Evolutionary conservation across 1,139 yeast genomes (phyloP).

Genomic region (Hemisphaericaspora lyxosophila): DNA sequence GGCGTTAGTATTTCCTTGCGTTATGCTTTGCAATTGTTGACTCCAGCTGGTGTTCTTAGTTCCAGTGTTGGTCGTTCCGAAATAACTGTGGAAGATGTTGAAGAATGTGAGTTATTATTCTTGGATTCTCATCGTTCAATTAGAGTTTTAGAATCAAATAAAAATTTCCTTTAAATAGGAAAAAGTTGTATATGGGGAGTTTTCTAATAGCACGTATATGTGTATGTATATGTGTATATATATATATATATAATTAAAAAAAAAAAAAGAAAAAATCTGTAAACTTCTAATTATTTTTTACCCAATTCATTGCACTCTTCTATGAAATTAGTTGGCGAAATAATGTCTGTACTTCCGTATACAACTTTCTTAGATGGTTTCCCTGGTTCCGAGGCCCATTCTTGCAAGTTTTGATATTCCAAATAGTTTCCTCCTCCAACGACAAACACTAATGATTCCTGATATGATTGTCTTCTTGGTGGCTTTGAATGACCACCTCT

Average conservation of each 20-base stretch:
- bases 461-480: slow-evolving; percentile 80
- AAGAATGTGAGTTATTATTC: slow-evolving; percentile 82
- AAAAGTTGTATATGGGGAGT: not conserved
- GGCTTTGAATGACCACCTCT: slow-evolving; percentile 89
- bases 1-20: slow-evolving; percentile 81
- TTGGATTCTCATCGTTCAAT: slow-evolving; percentile 89
- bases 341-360: slow-evolving; percentile 84
- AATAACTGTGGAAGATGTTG: slow-evolving; percentile 69
- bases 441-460: slow-evolving; percentile 82
- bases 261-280: slow-evolving; percentile 1
- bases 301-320: slow-evolving; percentile 69
- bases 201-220: not conserved
- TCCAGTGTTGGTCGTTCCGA: slow-evolving; percentile 70
- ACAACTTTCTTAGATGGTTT: slow-evolving; percentile 49
- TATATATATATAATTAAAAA: not conserved
- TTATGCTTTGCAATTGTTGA: slow-evolving; percentile 84
- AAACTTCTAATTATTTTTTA: slow-evolving; percentile 4
- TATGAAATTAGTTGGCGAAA: slow-evolving; percentile 75
- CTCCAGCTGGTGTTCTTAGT: slow-evolving; percentile 88
- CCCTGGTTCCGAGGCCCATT: slow-evolving; percentile 60
- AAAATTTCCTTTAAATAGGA: slow-evolving; percentile 42
- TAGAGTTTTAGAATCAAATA: slow-evolving; percentile 60
- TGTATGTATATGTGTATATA: no score
- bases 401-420: slow-evolving; percentile 91
- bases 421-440: slow-evolving; percentile 96